Percentiles rank a stretch among this genome's conserved stretches.
Evolutionary conservation across 2,329 filamentous ascomycete genomes (phyloP).

Genomic region (Cladosporium sp.): DNA sequence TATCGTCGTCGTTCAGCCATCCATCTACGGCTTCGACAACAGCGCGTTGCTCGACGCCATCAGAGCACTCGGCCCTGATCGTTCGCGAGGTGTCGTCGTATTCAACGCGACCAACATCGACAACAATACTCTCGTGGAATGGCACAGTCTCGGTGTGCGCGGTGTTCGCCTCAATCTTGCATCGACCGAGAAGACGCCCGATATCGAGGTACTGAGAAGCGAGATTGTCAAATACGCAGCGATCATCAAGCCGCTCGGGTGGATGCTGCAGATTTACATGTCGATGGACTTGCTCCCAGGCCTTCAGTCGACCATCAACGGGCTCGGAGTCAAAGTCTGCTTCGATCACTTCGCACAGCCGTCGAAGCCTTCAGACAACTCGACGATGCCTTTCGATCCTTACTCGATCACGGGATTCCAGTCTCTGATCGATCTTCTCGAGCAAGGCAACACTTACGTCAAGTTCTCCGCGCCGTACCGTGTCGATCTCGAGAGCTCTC

Average conservation of each 20-base stretch:
- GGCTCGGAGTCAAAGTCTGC: conserved; percentile 46
- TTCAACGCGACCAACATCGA: conserved; percentile 23
- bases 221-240: conserved; percentile 21
- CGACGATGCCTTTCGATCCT: conserved; percentile 28
- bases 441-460: conserved; percentile 46
- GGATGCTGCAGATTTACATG: conserved; percentile 30
- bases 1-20: conserved; percentile 26
- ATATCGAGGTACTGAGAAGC: conserved; percentile 18
- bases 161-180: conserved; percentile 30
- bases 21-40: conserved; percentile 30
- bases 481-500: conserved; percentile 40
- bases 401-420: conserved; percentile 42
- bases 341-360: conserved; percentile 54
- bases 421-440: conserved; percentile 43
- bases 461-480: conserved; percentile 57
- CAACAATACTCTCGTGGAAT: conserved; percentile 18
- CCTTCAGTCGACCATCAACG: conserved; percentile 45
- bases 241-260: conserved; percentile 22
- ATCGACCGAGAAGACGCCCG: conserved; percentile 19
- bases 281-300: conserved; percentile 30
- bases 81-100: conserved; percentile 26
- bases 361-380: conserved; percentile 36
- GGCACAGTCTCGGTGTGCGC: conserved; percentile 27
- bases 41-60: conserved; percentile 28
- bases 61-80: conserved; percentile 15